These are phyloP conservation scores for Litchi chinensis DNA, from an alignment of 345 rosid genomes.

Conservation along the genomic window DNA sequence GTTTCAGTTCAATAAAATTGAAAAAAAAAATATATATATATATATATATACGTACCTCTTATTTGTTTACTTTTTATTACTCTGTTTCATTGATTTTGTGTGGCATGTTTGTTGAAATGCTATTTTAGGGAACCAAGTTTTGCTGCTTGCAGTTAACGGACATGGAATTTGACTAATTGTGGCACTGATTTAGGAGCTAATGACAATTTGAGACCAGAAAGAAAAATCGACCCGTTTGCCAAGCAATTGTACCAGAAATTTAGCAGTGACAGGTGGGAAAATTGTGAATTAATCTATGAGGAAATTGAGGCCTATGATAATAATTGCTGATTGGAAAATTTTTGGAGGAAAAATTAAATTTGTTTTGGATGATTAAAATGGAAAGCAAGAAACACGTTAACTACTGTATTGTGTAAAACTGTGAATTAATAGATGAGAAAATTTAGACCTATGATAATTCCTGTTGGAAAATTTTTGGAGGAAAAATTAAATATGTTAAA, in stretches of 20 bases:
- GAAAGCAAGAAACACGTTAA: not conserved
- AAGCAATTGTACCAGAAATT: slow-evolving; percentile 6
- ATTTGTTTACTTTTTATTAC: not conserved
- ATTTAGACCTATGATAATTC: not conserved
- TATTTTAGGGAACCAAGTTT: not conserved
- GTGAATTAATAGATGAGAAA: not conserved
- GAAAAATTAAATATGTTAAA: not conserved
- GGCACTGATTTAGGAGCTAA: slow-evolving; percentile 4
- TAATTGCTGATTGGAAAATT: not conserved
- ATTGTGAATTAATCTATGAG: not conserved
- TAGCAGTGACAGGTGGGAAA: slow-evolving; percentile 9
- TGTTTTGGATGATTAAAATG: not conserved
- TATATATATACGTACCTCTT: too few relatives aligned
- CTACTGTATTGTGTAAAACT: not conserved
- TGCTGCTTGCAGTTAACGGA: not conserved
- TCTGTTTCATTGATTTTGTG: not conserved
- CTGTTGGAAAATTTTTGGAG: not conserved
- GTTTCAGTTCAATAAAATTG: not conserved
- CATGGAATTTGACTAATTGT: not conserved
- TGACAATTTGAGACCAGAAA: not conserved
- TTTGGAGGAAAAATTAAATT: not conserved
- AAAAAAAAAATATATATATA: slow-evolving; percentile 15
- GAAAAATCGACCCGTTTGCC: not conserved
- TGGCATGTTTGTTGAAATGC: slow-evolving; percentile 6
- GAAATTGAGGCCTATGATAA: not conserved